phyloP scores from a whole-genome alignment of 257 asterid species.

The Jacaranda mimosifolia region DNA sequence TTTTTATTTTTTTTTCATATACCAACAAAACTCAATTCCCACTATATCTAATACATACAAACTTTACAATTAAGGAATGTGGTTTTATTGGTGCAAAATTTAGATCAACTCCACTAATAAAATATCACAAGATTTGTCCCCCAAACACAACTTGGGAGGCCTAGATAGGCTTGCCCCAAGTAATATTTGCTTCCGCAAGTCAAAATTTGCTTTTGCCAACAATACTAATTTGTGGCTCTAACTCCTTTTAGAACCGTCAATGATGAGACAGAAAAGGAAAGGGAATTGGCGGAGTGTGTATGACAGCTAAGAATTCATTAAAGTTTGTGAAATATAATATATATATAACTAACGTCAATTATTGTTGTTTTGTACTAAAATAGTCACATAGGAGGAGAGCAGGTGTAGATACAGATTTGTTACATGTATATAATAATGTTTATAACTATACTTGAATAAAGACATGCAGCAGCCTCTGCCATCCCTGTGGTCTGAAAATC shows the following conservation, averaged over 20 bases:
- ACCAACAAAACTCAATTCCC: too few species aligned
- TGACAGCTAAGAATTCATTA: slow-evolving; percentile 50
- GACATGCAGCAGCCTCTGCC: background rate
- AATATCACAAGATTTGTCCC: too few species aligned
- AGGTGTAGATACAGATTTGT: background rate
- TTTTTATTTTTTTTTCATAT: too few species aligned
- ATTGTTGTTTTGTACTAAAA: slow-evolving; percentile 13
- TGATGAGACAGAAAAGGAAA: background rate
- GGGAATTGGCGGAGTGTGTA: background rate
- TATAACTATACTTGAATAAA: background rate
- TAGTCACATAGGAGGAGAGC: background rate
- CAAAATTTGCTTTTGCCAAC: too few species aligned
- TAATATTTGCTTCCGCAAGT: too few species aligned
- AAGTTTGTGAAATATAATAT: background rate
- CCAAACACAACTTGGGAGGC: too few species aligned
- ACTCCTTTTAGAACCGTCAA: background rate
- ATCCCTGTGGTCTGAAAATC: background rate
- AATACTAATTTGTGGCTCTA: background rate
- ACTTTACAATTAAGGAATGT: too few species aligned
- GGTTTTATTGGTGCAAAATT: too few species aligned
- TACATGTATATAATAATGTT: background rate
- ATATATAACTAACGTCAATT: background rate
- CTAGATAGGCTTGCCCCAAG: too few species aligned
- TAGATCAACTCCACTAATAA: too few species aligned
- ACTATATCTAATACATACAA: too few species aligned